Conservation (phyloP, 495 filamentous ascomycete genomes). For the Penicillium soppii region DNA sequence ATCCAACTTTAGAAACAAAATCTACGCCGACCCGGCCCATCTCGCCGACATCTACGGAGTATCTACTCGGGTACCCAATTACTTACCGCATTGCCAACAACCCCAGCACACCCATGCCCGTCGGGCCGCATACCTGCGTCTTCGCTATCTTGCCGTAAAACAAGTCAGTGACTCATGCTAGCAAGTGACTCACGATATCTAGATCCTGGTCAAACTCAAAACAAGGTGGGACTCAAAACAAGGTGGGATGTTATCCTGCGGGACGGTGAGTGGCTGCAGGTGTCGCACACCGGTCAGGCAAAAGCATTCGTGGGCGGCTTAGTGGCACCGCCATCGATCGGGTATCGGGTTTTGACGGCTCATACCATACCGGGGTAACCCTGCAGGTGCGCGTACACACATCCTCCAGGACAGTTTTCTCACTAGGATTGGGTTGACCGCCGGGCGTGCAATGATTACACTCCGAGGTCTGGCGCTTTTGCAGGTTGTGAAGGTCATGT, state of each 20-base stretch:
- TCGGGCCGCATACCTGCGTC: not conserved
- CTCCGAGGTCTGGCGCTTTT: not conserved
- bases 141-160: not conserved
- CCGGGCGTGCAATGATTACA: not conserved
- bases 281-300: conserved; percentile 2
- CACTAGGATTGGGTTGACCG: not conserved
- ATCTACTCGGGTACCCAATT: no score
- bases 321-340: not conserved
- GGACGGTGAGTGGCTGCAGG: not conserved
- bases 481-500: conserved; percentile 4
- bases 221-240: not conserved
- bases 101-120: not conserved
- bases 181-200: not conserved
- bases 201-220: not conserved
- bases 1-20: not conserved
- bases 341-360: not conserved
- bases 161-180: no score
- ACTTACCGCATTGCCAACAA: not conserved
- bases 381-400: not conserved
- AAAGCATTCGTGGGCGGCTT: not conserved
- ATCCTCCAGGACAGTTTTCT: not conserved
- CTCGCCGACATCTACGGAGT: not conserved
- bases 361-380: not conserved
- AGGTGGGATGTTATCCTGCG: not conserved
- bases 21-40: not conserved